Evolutionary conservation across 192 early-diverging fungal genomes (phyloP), one percentile per base, ranked within the genome.

Genomic region (Linderina pennispora): DNA sequence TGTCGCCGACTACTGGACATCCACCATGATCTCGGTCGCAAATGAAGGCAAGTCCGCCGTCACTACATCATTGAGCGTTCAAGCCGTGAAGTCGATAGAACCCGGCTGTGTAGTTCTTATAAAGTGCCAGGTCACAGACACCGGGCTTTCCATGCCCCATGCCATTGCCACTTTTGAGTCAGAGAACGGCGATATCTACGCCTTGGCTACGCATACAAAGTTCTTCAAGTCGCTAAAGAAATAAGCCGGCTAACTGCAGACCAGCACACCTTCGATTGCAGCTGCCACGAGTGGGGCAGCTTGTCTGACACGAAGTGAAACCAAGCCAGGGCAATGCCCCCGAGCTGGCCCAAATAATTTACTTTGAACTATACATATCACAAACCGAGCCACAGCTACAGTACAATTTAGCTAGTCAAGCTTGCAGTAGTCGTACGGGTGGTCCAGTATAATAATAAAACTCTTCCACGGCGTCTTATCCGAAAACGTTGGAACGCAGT

Each of bases 1-100:
- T 3, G 45, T 52, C 4, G 53, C 65, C 13, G 65, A 67, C 34
- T 67, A 47, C 45, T 67, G 65, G 57, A 67, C 65, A 14, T 67
- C 65, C n/a, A 40, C 59, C 2, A 33, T 63, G 28, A 62, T 70
- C 22, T 62, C 50, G 8, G 66, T 48, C 2, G 36, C 50, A 11
- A 57, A 43, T 39, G 51, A 38, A 15, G 60, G 55, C 20, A 24
- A 32, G 19, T 44, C 47, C 1, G 50, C 66, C 20, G 43, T 70
- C 16, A 70, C 66, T 8, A 70, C 66, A 9, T 44, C 59, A n/a
- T 51, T 70, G 23, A 36, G 35, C 14, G 66, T 70, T 2, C 66
- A 70, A 44, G 47, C 46, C 4, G 43, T 58, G 3, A 32, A 36
- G 13, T 51, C 43, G 3, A 28, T 62, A 15, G 36, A 8, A 0